phyloP scores from a whole-genome alignment of 1,139 yeast species.

The Yamadazyma diddensiae region DNA sequence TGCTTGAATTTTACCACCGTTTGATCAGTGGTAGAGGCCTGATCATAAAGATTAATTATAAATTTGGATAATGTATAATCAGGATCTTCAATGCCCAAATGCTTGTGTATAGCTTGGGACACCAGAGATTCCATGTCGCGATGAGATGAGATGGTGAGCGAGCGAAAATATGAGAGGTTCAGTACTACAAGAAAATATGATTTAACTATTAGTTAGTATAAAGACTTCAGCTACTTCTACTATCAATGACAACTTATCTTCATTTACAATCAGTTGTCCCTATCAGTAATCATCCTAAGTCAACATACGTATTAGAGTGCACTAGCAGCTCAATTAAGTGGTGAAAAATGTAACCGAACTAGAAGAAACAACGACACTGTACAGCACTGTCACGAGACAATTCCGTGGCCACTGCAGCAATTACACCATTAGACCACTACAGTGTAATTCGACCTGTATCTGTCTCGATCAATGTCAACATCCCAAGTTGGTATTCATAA shows the following conservation, averaged over 20 bases:
- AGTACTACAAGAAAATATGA: too few relatives aligned
- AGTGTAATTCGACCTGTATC: too few relatives aligned
- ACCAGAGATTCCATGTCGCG: slow-evolving; percentile 3
- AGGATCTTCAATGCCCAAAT: slow-evolving; percentile 21
- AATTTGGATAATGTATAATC: slow-evolving; percentile 58
- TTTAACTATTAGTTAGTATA: slow-evolving; percentile 5
- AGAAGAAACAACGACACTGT: too few relatives aligned
- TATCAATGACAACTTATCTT: slow-evolving; percentile 18
- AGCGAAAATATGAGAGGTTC: too few relatives aligned
- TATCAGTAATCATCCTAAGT: slow-evolving; percentile 17
- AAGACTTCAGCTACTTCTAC: slow-evolving; percentile 16
- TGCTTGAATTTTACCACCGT: slow-evolving; percentile 13
- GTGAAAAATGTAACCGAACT: too few relatives aligned
- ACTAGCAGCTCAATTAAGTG: not conserved
- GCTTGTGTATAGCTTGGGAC: slow-evolving; percentile 2
- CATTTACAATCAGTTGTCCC: slow-evolving; percentile 20
- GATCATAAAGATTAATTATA: slow-evolving; percentile 46
- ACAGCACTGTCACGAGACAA: too few relatives aligned
- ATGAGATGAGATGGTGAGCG: slow-evolving; percentile 1
- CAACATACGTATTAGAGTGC: slow-evolving; percentile 2
- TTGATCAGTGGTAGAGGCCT: slow-evolving; percentile 15
- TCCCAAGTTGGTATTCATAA: too few relatives aligned
- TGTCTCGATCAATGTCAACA: too few relatives aligned
- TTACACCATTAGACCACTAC: too few relatives aligned
- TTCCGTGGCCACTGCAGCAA: too few relatives aligned